phyloP scores from a whole-genome alignment of 2,329 filamentous ascomycete species.

The Colletotrichum neosansevieriae region DNA sequence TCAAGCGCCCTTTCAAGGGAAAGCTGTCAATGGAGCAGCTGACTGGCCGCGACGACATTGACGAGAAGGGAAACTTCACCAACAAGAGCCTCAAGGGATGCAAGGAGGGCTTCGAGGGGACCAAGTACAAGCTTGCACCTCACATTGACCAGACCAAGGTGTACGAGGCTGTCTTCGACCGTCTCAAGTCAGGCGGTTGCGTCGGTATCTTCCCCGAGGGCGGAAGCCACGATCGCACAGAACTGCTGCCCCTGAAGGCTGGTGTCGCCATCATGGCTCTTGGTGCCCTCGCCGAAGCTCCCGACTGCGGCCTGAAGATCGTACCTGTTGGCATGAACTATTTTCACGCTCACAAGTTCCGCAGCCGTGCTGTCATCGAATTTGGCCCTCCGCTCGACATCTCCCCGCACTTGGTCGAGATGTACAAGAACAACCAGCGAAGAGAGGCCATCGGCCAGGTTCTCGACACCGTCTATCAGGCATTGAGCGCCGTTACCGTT shows the following conservation, averaged over 20 bases:
- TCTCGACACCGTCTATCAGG: constrained; percentile 87
- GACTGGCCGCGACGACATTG: constrained; percentile 81
- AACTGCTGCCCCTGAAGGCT: constrained; percentile 92
- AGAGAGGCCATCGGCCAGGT: constrained; percentile 89
- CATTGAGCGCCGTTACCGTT: constrained; percentile 88
- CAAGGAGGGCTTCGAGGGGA: constrained; percentile 77
- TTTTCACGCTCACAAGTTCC: constrained; percentile 98
- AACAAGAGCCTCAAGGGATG: constrained; percentile 66
- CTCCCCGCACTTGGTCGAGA: constrained; percentile 82
- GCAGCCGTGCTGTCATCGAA: constrained; percentile 93
- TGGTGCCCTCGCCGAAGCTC: constrained; percentile 86
- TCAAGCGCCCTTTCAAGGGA: constrained; percentile 90
- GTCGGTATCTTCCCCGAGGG: constrained; percentile 98
- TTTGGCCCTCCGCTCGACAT: constrained; percentile 93
- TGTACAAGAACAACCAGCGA: constrained; percentile 85
- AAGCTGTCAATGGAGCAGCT: constrained; percentile 81
- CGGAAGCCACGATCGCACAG: constrained; percentile 93
- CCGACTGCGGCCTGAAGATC: constrained; percentile 90
- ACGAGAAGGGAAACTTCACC: constrained; percentile 72
- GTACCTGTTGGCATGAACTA: constrained; percentile 99
- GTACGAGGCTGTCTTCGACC: constrained; percentile 91
- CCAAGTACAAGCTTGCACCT: constrained; percentile 87
- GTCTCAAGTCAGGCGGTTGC: constrained; percentile 84
- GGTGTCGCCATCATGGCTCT: constrained; percentile 98
- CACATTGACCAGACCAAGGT: constrained; percentile 95